Base-by-base conservation (phyloP, 768 basidiomycete species). In the Tylopilus rubrobrunneus region DNA sequence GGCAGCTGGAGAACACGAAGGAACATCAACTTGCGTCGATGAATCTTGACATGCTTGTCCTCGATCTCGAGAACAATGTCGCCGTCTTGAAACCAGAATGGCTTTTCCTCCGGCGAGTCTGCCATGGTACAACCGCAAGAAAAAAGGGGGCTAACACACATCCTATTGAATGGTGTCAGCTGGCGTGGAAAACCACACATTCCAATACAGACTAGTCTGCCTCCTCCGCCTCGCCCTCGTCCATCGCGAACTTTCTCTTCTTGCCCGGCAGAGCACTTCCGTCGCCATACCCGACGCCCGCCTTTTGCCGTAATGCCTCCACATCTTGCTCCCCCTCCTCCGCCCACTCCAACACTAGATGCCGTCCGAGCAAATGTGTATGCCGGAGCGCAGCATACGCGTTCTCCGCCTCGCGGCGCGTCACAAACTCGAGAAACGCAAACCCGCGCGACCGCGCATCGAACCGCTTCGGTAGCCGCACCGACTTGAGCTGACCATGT, bases 281-380 rank as follows among this genome's bases (percentile, higher is more conserved):
- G 17, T 74, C 85, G 2, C 88, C 87, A 61, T 78, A 88, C 12
- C 88, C 88, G 55, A 89, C 83, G 1, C 86, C 88, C 1, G 85
- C 87, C 73, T 92, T 94, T 72, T 81, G 81, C 55, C 94, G 76
- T 45, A 97, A 67, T 51, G 67, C 77, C 29, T 89, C 89, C 49
- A 95, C 64, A 65, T 95, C 89, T 64, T 84, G 82, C 57, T 89
- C 89, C 3, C 76, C 86, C 52, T 89, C 89, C 61, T 87, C 81
- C 1, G 95, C 93, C 94, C 95, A 97, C 68, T 98, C 86, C 41
- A 99, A 74, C 4, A 98, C 93, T 42, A 99, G 73, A 78, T 99
- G 97, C 34, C 97, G 75, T 9, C 97, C 96, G 21, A 99, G 84
- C 62, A 98, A 84, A 77, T 98, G 97, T 0, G 95, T 97, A 71